Percentiles rank a stretch among this genome's conserved stretches.
Conservation (phyloP, 257 asterid genomes). For the Nicotiana obtusifolia region DNA sequence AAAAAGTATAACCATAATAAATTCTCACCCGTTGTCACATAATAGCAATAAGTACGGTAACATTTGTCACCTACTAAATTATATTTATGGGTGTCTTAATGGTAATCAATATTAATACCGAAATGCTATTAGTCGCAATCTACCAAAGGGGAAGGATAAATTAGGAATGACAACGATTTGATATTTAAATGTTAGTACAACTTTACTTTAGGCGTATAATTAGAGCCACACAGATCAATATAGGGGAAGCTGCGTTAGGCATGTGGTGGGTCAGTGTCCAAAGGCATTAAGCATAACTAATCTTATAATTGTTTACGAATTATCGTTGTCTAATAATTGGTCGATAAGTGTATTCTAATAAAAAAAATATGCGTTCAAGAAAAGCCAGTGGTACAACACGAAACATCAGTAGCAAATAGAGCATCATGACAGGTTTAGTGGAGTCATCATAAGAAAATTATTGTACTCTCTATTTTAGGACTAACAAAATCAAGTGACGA, state of each 20-base stretch:
- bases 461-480: no score
- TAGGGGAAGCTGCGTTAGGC: not conserved
- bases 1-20: no score
- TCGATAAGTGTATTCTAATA: not conserved
- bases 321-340: not conserved
- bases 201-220: not conserved
- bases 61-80: not conserved
- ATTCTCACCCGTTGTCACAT: no score
- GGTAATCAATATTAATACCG: not conserved
- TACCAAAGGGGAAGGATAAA: not conserved
- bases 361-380: not conserved
- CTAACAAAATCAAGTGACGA: no score
- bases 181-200: not conserved
- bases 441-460: not conserved
- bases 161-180: not conserved
- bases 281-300: not conserved
- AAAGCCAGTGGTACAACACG: not conserved
- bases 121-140: not conserved
- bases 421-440: not conserved
- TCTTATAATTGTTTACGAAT: not conserved
- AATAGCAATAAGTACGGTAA: no score
- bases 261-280: not conserved
- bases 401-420: not conserved
- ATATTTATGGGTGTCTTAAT: not conserved
- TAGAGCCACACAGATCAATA: not conserved